Evolutionary conservation across 345 rosid species (phyloP).

Genomic region (Acer saccharum): DNA sequence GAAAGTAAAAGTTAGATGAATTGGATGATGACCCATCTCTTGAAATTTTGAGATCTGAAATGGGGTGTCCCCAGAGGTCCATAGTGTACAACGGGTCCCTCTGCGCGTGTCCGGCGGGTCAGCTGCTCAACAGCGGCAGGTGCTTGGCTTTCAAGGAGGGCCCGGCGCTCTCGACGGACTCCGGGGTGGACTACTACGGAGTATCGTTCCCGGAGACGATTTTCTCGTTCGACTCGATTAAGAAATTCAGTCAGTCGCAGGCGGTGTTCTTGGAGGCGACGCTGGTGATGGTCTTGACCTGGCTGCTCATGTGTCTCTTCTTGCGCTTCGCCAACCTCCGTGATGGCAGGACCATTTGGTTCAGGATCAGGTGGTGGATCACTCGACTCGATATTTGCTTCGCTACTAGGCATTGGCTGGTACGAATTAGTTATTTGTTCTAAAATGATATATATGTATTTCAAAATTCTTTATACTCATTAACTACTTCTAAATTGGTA

Average conservation of each 20-base stretch:
- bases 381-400: constrained; percentile 86
- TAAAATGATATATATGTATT: too few relatives aligned
- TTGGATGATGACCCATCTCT: too few relatives aligned
- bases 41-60: neutral
- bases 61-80: constrained; percentile 64
- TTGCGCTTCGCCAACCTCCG: constrained; percentile 76
- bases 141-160: constrained; percentile 52
- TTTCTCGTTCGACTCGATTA: constrained; percentile 72
- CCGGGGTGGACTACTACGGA: constrained; percentile 49
- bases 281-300: constrained; percentile 59
- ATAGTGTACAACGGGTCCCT: constrained; percentile 64
- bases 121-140: constrained; percentile 48
- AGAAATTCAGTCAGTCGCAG: constrained; percentile 84
- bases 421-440: constrained; percentile 13
- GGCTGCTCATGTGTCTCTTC: constrained; percentile 71
- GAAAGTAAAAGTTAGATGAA: too few relatives aligned
- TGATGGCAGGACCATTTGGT: constrained; percentile 73
- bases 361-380: constrained; percentile 89
- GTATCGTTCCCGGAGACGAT: constrained; percentile 61
- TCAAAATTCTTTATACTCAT: too few relatives aligned
- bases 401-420: constrained; percentile 97
- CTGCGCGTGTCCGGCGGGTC: constrained; percentile 82
- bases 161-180: constrained; percentile 43
- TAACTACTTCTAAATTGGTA: too few relatives aligned
- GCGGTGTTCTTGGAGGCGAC: constrained; percentile 96